phyloP scores from a whole-genome alignment of 805 yeast species.

The Candida michaelii region DNA sequence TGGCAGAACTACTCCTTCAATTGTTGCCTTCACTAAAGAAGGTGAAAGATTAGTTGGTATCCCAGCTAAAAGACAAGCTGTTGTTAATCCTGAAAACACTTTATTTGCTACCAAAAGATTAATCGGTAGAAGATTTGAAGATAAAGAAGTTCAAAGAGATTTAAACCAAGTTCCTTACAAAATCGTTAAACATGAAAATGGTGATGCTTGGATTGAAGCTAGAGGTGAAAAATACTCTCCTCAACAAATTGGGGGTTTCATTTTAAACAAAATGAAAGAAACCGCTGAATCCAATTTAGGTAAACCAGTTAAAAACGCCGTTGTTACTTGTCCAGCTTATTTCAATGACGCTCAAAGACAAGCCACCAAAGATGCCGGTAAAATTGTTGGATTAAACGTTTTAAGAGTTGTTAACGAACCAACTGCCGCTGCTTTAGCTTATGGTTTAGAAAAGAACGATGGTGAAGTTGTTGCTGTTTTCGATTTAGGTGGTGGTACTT shows the following conservation, averaged over 20 bases:
- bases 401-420: slow-evolving; percentile 90
- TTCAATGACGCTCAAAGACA: slow-evolving; percentile 91
- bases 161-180: slow-evolving; percentile 84
- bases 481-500: slow-evolving; percentile 98
- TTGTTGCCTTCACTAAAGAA: slow-evolving; percentile 89
- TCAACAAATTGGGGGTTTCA: slow-evolving; percentile 91
- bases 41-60: slow-evolving; percentile 92
- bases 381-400: slow-evolving; percentile 90
- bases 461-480: slow-evolving; percentile 90
- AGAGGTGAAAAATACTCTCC: slow-evolving; percentile 88
- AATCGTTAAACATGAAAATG: slow-evolving; percentile 85
- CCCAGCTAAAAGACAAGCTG: slow-evolving; percentile 95
- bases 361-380: slow-evolving; percentile 97
- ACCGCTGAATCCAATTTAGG: slow-evolving; percentile 93
- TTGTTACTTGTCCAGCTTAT: slow-evolving; percentile 88
- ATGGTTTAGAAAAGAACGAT: slow-evolving; percentile 83
- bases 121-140: slow-evolving; percentile 90
- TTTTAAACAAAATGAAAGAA: slow-evolving; percentile 96
- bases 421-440: slow-evolving; percentile 92
- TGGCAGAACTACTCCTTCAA: slow-evolving; percentile 82
- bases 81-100: slow-evolving; percentile 91
- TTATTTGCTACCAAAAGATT: slow-evolving; percentile 92
- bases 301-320: slow-evolving; percentile 85
- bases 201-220: slow-evolving; percentile 96
- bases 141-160: slow-evolving; percentile 88